Percentiles rank a stretch among this genome's conserved stretches.
Evolutionary conservation across 2,329 filamentous ascomycete genomes (phyloP).

Genomic region (Colletotrichum liriopes): DNA sequence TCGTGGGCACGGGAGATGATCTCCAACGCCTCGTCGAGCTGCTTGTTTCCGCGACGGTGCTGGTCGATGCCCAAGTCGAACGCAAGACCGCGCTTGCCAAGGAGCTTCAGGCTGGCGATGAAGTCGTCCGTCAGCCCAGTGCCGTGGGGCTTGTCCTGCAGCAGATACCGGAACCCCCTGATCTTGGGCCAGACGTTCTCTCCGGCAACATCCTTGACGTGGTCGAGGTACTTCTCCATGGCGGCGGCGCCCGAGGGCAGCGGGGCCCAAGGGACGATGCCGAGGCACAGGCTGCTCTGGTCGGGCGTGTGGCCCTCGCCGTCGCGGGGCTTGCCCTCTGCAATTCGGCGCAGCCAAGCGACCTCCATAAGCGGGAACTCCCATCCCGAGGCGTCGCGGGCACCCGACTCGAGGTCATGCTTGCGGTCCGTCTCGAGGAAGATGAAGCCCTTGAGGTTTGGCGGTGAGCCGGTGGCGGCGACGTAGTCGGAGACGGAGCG

Average conservation of each 20-base stretch:
- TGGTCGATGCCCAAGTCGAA: conserved; percentile 92
- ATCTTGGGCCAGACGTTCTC: conserved; percentile 75
- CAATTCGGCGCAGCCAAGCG: conserved; percentile 76
- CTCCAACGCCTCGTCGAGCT: conserved; percentile 79
- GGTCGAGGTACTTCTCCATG: conserved; percentile 76
- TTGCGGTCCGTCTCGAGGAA: conserved; percentile 88
- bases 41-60: conserved; percentile 80
- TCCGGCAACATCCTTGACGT: conserved; percentile 74
- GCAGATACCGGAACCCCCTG: conserved; percentile 85
- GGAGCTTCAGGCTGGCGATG: conserved; percentile 75
- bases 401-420: conserved; percentile 67
- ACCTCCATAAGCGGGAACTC: conserved; percentile 80
- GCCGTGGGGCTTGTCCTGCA: conserved; percentile 82
- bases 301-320: conserved; percentile 71
- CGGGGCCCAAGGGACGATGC: conserved; percentile 89
- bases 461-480: conserved; percentile 58
- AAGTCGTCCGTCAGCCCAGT: conserved; percentile 76
- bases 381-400: conserved; percentile 71
- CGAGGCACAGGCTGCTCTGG: conserved; percentile 73
- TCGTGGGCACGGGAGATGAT: conserved; percentile 80
- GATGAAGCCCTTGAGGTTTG: conserved; percentile 77
- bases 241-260: conserved; percentile 74
- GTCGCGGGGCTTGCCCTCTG: conserved; percentile 69
- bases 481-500: conserved; percentile 77
- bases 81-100: conserved; percentile 74